These are phyloP conservation scores for Teratosphaeria epicoccoides DNA, from an alignment of 2,329 filamentous ascomycete species.

Conservation along the genomic window DNA sequence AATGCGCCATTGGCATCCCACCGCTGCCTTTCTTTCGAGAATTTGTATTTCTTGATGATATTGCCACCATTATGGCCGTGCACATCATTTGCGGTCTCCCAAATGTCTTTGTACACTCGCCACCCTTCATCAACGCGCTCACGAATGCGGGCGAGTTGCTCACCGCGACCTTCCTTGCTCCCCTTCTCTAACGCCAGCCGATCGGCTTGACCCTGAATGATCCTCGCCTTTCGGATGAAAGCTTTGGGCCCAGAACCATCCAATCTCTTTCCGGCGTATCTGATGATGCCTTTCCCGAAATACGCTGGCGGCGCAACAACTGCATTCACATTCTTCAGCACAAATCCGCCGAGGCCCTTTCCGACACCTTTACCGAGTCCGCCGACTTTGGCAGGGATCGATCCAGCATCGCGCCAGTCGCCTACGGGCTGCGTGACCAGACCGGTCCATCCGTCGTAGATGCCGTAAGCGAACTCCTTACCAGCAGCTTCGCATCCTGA, in stretches of 20 bases:
- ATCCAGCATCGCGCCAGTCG: slow-evolving; percentile 48
- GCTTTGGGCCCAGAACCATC: slow-evolving; percentile 18
- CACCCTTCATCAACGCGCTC: slow-evolving; percentile 3
- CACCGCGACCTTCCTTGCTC: slow-evolving; percentile 13
- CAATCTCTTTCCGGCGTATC: slow-evolving; percentile 54
- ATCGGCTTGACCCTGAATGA: slow-evolving; percentile 24
- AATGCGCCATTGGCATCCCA: slow-evolving; percentile 25
- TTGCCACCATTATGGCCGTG: slow-evolving; percentile 4
- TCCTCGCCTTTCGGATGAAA: slow-evolving; percentile 21
- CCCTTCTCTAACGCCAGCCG: slow-evolving; percentile 11
- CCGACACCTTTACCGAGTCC: slow-evolving; percentile 51
- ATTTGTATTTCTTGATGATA: slow-evolving; percentile 13
- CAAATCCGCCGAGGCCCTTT: slow-evolving; percentile 70
- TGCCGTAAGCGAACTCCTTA: slow-evolving; percentile 48
- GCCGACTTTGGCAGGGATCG: slow-evolving; percentile 17
- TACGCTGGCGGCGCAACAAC: slow-evolving; percentile 60
- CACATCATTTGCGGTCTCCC: slow-evolving; percentile 20
- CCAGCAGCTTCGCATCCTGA: slow-evolving; percentile 67
- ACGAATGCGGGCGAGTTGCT: neutral
- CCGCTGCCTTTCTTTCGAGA: slow-evolving; percentile 16
- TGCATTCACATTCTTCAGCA: slow-evolving; percentile 70
- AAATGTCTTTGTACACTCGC: slow-evolving; percentile 25
- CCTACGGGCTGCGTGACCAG: slow-evolving; percentile 66
- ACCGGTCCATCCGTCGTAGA: slow-evolving; percentile 74
- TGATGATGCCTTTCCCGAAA: slow-evolving; percentile 70